Conservation (phyloP, 2,329 filamentous ascomycete species). For the Catunica adiposa region DNA sequence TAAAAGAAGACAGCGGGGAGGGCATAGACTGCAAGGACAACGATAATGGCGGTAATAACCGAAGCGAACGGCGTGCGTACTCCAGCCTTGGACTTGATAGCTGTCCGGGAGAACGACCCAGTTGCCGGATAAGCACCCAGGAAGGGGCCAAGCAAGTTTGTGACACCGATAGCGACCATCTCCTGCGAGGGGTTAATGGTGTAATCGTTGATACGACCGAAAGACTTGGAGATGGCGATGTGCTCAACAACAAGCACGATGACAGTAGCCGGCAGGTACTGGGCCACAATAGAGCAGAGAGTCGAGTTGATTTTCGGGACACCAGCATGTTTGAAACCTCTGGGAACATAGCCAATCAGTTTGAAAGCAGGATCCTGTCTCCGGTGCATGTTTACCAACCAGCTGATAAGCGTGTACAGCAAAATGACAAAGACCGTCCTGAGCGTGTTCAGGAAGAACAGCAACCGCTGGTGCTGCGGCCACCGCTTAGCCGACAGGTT, state of each 20-base stretch:
- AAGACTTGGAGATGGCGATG: constrained; percentile 93
- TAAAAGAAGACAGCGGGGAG: constrained; percentile 84
- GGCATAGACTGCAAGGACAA: constrained; percentile 79
- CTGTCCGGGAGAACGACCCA: constrained; percentile 88
- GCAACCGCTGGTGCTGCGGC: constrained; percentile 52
- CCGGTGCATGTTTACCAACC: constrained; percentile 58
- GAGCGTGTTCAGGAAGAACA: constrained; percentile 85
- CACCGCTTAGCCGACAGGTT: constrained; percentile 49
- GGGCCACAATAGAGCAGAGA: constrained; percentile 46
- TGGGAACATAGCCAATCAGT: constrained; percentile 60
- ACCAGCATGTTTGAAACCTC: constrained; percentile 58
- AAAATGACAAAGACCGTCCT: constrained; percentile 83
- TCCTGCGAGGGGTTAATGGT: constrained; percentile 91
- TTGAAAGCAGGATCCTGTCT: constrained; percentile 49
- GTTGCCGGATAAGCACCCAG: constrained; percentile 74
- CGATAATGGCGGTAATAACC: constrained; percentile 70
- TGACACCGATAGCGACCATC: constrained; percentile 81
- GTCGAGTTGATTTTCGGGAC: constrained; percentile 43
- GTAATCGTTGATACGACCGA: constrained; percentile 92
- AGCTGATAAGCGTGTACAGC: constrained; percentile 83
- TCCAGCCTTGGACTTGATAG: constrained; percentile 93
- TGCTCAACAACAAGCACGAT: constrained; percentile 87
- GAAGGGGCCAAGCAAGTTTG: constrained; percentile 80
- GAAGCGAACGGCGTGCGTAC: constrained; percentile 83
- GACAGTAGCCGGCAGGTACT: constrained; percentile 53